Base-by-base conservation (phyloP, 768 basidiomycete species). In the Imleria badia region DNA sequence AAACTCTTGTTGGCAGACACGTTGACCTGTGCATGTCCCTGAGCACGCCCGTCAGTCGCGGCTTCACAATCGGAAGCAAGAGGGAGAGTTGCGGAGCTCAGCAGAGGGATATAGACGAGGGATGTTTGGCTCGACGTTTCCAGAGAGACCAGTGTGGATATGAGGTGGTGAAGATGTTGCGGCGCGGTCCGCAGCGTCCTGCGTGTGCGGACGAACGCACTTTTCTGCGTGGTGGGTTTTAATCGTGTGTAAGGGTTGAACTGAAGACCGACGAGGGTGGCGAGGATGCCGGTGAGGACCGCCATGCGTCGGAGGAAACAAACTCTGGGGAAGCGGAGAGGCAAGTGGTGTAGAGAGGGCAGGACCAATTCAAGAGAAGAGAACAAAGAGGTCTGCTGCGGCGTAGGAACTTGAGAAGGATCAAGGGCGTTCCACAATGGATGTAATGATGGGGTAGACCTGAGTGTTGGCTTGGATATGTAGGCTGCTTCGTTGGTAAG, bases 11-110 rank as follows among this genome's bases (percentile, higher is more conserved):
- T 98, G 15, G 96, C 97, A 3, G 95, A 86, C 8, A 83, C 73
- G 57, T 93, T 85, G 30, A 99, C 97, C 79, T 98, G 76, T 98
- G 97, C 6, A 97, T 95, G 71, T 99, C 97, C 51, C 94, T 98
- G 52, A 99, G 78, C 45, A 97, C 94, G 6, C 86, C 90, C 19
- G 95, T 97, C 23, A 99, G 75, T n/a, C 89, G 86, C 8, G 97
- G 97, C 50, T 98, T 95, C 70, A 98, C 93, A 46, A 98, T 91
- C 7, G 96, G 96, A 3, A 99, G 79, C 0, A 96, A 98, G 19
- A 94, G 77, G 0, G 97, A 97, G 14, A 98, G 81, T 71, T 99
- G 84, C 77, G 9, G 85, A 78, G 3, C 91, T 84, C 5, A 94
- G 67, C 3, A 98, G 73, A 1, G 86, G 75, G 0, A 78, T 65